Evolutionary conservation across 768 basidiomycete species (phyloP).

Genomic region (Strobilomyces confusus): DNA sequence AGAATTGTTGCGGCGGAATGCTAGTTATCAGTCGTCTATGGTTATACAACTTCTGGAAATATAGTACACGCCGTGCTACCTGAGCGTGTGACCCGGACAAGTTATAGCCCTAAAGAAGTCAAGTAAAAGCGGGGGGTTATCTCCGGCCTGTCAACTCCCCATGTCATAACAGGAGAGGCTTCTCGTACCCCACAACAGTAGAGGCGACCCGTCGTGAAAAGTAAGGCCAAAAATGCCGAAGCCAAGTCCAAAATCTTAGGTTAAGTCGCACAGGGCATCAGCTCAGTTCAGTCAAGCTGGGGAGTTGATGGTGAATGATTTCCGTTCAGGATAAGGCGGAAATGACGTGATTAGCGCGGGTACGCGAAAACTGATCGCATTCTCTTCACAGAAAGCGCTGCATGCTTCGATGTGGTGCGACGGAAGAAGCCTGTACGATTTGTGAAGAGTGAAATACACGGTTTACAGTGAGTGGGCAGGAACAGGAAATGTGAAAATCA

Average conservation of each 20-base stretch:
- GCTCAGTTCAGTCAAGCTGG: neutral
- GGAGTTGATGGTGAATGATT: neutral
- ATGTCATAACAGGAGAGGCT: neutral
- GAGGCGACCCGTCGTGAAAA: neutral
- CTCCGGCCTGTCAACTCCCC: neutral
- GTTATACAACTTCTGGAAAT: neutral
- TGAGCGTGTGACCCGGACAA: neutral
- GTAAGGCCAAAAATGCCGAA: neutral
- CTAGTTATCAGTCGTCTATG: neutral
- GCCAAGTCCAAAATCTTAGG: neutral
- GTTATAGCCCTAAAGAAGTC: neutral
- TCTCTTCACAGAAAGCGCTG: neutral
- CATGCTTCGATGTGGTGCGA: neutral
- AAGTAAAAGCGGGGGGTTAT: neutral
- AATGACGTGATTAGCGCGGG: neutral
- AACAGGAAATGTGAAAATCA: neutral
- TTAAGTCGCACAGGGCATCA: neutral
- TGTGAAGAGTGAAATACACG: constrained; percentile 2
- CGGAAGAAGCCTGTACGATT: neutral
- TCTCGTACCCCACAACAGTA: neutral
- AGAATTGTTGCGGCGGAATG: neutral
- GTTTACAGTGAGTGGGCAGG: constrained; percentile 1
- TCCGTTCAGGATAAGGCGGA: neutral
- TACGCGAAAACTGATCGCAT: neutral
- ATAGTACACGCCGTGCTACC: neutral